Evolutionary conservation across 2,329 filamentous ascomycete genomes (phyloP), one percentile per base, ranked within the genome.

Genomic region (Aspergillus sp.): DNA sequence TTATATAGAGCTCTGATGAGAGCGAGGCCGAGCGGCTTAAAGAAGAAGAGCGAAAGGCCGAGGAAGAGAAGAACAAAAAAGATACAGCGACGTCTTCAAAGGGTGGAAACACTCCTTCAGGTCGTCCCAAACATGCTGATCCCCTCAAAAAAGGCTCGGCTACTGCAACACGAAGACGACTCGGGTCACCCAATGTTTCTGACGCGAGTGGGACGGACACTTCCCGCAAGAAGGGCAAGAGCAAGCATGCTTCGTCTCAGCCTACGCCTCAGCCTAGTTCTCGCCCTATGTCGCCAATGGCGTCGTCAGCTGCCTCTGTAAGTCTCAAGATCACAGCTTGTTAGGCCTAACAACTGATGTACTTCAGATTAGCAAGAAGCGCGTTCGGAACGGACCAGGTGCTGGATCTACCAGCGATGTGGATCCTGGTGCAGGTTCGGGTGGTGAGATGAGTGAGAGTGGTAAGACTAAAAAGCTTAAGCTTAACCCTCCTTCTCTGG

Each of bases 171-270:
- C 84, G 94, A 55, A 97, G 97, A 79, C 88, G 94, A 31, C 85
- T 91, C 32, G 92, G 92, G 18, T 96, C 92, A 16, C 92, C 93
- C 3, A 90, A 93, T 64, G 83, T 90, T 32, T 97, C 92, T 2
- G 94, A 98, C 73, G 92, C 92, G 10, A 96, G 92, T 73, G 94
- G 92, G 55, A 96, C 93, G 67, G 94, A 98, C 73, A 94, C 91
- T 0, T 86, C 88, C 24, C 89, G 90, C 65, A 92, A 95, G 78
- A 91, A 91, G 79, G 85, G 84, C 73, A 86, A 90, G 71, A 90
- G 89, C 78, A 90, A 89, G 72, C 84, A 86, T 62, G 63, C 65
- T 11, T 58, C 69, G 4, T 64, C 71, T n/a, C 74, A 74, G 52
- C 60, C 69, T 22, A 64, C 68, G 14, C 65, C 72, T 29, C 73